These are phyloP conservation scores for Hortaea werneckii DNA, from an alignment of 2,329 filamentous ascomycete species.

Conservation along the genomic window DNA sequence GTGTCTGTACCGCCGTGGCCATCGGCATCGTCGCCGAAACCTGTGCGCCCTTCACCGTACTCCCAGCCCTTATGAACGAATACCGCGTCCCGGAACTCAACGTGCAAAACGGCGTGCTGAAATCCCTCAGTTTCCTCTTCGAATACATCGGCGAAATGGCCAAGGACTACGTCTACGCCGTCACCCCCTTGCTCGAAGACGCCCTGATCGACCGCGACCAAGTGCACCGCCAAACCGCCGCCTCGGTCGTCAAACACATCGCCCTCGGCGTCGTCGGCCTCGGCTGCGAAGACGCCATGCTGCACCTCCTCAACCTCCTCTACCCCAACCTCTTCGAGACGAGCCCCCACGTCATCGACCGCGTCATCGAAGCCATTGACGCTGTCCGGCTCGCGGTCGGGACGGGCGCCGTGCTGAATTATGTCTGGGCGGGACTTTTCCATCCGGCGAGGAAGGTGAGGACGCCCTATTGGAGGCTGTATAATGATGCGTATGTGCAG, in stretches of 20 bases:
- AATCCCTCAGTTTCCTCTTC: conserved; percentile 92
- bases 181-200: conserved; percentile 90
- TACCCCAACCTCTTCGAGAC: conserved; percentile 98
- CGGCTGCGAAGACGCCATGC: conserved; percentile 96
- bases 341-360: conserved; percentile 93
- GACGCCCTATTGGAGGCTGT: conserved; percentile 88
- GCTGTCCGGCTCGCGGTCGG: conserved; percentile 90
- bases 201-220: conserved; percentile 96
- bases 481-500: conserved; percentile 95
- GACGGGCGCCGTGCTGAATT: conserved; percentile 89
- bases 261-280: conserved; percentile 94
- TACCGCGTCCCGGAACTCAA: conserved; percentile 97
- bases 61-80: conserved; percentile 99
- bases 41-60: conserved; percentile 93
- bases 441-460: conserved; percentile 93
- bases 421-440: conserved; percentile 95
- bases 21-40: conserved; percentile 98
- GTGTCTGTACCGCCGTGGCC: conserved; percentile 95
- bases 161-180: conserved; percentile 98
- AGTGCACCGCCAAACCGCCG: conserved; percentile 93
- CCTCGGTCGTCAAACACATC: conserved; percentile 94
- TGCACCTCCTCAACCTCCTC: conserved; percentile 90
- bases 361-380: conserved; percentile 94
- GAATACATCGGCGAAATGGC: conserved; percentile 99
- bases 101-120: conserved; percentile 96